Percentiles rank a stretch among this genome's conserved stretches.
Conservation (phyloP, 2,329 filamentous ascomycete genomes). For the Botryotinia globosa region DNA sequence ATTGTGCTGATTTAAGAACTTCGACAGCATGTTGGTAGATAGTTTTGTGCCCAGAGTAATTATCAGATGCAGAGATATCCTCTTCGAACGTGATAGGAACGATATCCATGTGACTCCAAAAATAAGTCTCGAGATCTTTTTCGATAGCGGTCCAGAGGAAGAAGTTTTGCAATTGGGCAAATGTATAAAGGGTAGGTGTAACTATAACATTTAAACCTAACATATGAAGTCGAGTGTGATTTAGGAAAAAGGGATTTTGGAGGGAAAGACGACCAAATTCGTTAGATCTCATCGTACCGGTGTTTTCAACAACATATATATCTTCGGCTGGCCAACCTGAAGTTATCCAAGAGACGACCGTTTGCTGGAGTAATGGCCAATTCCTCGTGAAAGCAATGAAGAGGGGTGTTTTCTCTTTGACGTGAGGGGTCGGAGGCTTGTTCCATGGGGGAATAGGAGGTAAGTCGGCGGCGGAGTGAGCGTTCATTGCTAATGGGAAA, state of each 20-base stretch:
- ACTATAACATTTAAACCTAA: slow-evolving; percentile 51
- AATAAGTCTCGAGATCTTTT: slow-evolving; percentile 48
- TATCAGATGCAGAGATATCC: neutral
- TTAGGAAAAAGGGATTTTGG: slow-evolving; percentile 55
- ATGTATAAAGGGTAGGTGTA: slow-evolving; percentile 51
- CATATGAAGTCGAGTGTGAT: slow-evolving; percentile 48
- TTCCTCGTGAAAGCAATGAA: slow-evolving; percentile 57
- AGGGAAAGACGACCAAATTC: slow-evolving; percentile 45
- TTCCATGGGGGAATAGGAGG: slow-evolving; percentile 48
- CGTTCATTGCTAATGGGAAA: slow-evolving; percentile 30
- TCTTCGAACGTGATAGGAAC: slow-evolving; percentile 40
- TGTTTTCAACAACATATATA: slow-evolving; percentile 59
- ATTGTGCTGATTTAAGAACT: slow-evolving; percentile 13
- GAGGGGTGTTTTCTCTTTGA: slow-evolving; percentile 48
- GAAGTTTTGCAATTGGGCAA: slow-evolving; percentile 55
- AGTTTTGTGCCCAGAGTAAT: slow-evolving; percentile 1
- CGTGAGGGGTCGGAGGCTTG: slow-evolving; percentile 40
- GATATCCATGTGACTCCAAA: slow-evolving; percentile 56
- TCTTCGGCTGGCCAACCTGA: slow-evolving; percentile 55
- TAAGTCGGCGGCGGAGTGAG: slow-evolving; percentile 31
- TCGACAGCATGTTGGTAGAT: slow-evolving; percentile 19
- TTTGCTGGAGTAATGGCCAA: slow-evolving; percentile 53
- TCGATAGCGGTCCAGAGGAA: slow-evolving; percentile 47
- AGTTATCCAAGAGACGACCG: slow-evolving; percentile 54
- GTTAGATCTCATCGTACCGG: slow-evolving; percentile 54